A percentile compares a stretch with the other conserved stretches of the same genome.
Conservation (phyloP, 2,329 filamentous ascomycete genomes). For the Sporothrix euskadiensis region DNA sequence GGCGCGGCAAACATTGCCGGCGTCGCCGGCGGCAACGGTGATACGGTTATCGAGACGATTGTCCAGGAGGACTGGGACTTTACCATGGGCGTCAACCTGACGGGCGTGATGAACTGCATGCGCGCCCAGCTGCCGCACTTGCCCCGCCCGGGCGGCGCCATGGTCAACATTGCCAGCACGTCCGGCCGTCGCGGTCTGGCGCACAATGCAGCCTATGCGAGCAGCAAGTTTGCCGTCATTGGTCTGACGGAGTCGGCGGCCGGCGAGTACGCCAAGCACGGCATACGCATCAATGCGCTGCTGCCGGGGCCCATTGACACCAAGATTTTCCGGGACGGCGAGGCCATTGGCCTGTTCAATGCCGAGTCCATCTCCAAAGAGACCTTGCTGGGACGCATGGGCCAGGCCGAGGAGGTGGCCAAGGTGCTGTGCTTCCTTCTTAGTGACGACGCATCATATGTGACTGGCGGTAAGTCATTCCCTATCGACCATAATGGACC, state of each 20-base stretch:
- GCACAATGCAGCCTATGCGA: constrained; percentile 32
- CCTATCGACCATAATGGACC: not conserved
- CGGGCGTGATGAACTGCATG: constrained; percentile 29
- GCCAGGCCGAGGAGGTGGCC: constrained; percentile 12
- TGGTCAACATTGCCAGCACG: constrained; percentile 47
- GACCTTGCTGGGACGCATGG: constrained; percentile 6
- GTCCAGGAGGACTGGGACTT: constrained; percentile 25
- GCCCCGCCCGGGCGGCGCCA: constrained; percentile 40
- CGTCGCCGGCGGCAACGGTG: not conserved
- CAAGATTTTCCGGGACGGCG: not conserved
- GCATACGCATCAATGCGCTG: constrained; percentile 28
- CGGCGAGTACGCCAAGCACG: constrained; percentile 22
- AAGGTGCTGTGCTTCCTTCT: constrained; percentile 20
- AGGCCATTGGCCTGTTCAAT: constrained; percentile 1
- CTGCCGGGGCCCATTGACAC: constrained; percentile 18
- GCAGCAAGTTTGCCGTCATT: constrained; percentile 28
- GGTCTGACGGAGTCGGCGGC: constrained; percentile 28
- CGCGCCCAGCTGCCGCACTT: constrained; percentile 37
- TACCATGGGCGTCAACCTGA: constrained; percentile 27
- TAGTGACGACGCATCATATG: constrained; percentile 19
- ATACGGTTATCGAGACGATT: not conserved
- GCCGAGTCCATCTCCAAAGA: not conserved
- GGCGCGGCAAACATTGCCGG: constrained; percentile 13
- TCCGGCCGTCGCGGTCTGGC: constrained; percentile 42
- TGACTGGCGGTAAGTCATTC: not conserved